Conservation (phyloP, 2,329 filamentous ascomycete species). For the Cadophora gregata region DNA sequence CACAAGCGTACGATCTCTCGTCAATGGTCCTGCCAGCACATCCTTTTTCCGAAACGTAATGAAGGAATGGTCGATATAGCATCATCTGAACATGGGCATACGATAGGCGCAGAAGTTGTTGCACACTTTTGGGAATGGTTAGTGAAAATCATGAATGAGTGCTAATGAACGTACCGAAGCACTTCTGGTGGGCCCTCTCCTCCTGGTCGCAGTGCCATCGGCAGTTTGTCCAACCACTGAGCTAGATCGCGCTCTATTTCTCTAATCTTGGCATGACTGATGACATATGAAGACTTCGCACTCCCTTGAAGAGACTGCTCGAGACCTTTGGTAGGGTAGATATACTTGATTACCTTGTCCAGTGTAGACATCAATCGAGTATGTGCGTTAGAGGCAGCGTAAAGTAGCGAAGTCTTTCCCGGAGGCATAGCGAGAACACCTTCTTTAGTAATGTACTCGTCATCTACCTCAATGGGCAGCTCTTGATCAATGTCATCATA, state of each 20-base stretch:
- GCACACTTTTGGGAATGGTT: slow-evolving; percentile 53
- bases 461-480: slow-evolving; percentile 68
- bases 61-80: slow-evolving; percentile 81
- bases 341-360: slow-evolving; percentile 66
- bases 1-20: slow-evolving; percentile 78
- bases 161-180: slow-evolving; percentile 64
- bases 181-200: slow-evolving; percentile 77
- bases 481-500: slow-evolving; percentile 72
- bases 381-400: slow-evolving; percentile 71
- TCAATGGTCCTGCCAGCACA: slow-evolving; percentile 66
- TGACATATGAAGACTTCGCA: slow-evolving; percentile 58
- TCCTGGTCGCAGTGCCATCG: slow-evolving; percentile 78
- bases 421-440: slow-evolving; percentile 61
- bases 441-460: slow-evolving; percentile 68
- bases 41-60: slow-evolving; percentile 75
- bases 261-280: slow-evolving; percentile 68
- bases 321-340: slow-evolving; percentile 67
- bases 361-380: slow-evolving; percentile 68
- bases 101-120: slow-evolving; percentile 78
- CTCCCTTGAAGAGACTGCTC: slow-evolving; percentile 50
- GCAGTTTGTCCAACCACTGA: slow-evolving; percentile 70
- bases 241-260: slow-evolving; percentile 69
- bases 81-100: slow-evolving; percentile 85
- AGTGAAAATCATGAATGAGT: slow-evolving; percentile 26
- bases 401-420: slow-evolving; percentile 59